Percentiles rank a stretch among this genome's conserved stretches.
These are phyloP conservation scores for Cryptococcus sp. DNA, from an alignment of 1,284 basidiomycete genomes.

Conservation along the genomic window DNA sequence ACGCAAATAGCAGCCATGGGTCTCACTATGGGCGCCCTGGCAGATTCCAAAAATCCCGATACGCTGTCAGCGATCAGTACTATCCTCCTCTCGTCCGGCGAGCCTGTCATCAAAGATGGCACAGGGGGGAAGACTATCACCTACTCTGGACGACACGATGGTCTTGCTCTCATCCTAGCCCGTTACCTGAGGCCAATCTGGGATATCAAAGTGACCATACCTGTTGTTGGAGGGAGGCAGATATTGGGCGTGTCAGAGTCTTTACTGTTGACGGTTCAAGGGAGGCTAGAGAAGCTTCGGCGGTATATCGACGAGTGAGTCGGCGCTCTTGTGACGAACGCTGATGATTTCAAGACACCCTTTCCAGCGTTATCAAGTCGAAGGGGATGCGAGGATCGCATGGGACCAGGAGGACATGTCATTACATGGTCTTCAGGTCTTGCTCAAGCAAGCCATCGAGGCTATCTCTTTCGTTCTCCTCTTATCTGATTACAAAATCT, in stretches of 20 bases:
- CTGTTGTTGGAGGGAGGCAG: constrained; percentile 24
- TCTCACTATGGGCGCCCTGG: constrained; percentile 31
- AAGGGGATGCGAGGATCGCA: constrained; percentile 46
- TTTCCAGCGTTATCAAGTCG: constrained; percentile 44
- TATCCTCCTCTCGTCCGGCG: constrained; percentile 36
- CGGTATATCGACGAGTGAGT: constrained; percentile 62
- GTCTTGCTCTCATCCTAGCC: constrained; percentile 81
- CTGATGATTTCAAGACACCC: constrained; percentile 29
- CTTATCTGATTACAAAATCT: constrained; percentile 84
- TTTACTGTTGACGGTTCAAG: constrained; percentile 68
- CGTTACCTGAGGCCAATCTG: constrained; percentile 84
- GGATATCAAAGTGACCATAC: constrained; percentile 71
- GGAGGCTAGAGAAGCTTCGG: constrained; percentile 74
- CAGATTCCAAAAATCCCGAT: constrained; percentile 31
- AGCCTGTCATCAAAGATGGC: constrained; percentile 30
- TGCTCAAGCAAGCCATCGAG: constrained; percentile 82
- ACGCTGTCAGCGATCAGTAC: constrained; percentile 28
- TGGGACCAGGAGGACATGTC: constrained; percentile 51
- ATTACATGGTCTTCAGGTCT: constrained; percentile 49
- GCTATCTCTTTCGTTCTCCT: constrained; percentile 91
- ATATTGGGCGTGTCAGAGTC: constrained; percentile 60
- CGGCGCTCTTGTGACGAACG: neutral
- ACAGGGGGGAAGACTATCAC: constrained; percentile 55
- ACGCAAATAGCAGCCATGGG: constrained; percentile 47
- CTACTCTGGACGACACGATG: constrained; percentile 87